Conservation (phyloP, 495 filamentous ascomycete genomes). For the Aspergillus campestris region DNA sequence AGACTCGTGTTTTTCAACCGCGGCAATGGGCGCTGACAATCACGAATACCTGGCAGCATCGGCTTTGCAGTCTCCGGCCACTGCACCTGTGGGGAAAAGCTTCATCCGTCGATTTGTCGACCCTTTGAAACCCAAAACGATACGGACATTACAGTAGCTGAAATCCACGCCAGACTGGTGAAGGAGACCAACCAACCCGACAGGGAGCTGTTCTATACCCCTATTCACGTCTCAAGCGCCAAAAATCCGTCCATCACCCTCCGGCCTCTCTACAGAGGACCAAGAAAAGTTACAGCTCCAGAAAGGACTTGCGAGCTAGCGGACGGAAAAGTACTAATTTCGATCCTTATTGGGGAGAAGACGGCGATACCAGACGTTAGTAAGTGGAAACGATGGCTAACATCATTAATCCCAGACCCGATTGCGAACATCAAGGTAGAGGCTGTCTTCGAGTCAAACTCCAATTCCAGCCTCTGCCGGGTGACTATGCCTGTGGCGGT, state of each 20-base stretch:
- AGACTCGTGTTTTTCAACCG: too few relatives aligned
- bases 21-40: too few relatives aligned
- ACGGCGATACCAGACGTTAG: background rate
- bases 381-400: conserved; percentile 1
- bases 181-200: background rate
- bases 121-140: too few relatives aligned
- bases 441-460: conserved; percentile 1
- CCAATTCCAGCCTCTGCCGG: background rate
- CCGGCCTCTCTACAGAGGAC: background rate
- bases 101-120: too few relatives aligned
- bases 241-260: conserved; percentile 3
- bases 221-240: background rate
- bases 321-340: conserved; percentile 4
- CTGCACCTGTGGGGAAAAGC: too few relatives aligned
- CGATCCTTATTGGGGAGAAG: background rate
- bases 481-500: conserved; percentile 3
- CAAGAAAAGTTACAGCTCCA: background rate
- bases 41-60: too few relatives aligned
- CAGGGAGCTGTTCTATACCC: background rate
- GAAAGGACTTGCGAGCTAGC: background rate
- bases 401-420: background rate
- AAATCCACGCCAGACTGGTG: too few relatives aligned
- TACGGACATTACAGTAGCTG: too few relatives aligned
- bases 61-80: too few relatives aligned
- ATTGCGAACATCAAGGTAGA: conserved; percentile 3